phyloP scores from a whole-genome alignment of 2,329 filamentous ascomycete genomes.

The Hymenoscyphus fructigenus region DNA sequence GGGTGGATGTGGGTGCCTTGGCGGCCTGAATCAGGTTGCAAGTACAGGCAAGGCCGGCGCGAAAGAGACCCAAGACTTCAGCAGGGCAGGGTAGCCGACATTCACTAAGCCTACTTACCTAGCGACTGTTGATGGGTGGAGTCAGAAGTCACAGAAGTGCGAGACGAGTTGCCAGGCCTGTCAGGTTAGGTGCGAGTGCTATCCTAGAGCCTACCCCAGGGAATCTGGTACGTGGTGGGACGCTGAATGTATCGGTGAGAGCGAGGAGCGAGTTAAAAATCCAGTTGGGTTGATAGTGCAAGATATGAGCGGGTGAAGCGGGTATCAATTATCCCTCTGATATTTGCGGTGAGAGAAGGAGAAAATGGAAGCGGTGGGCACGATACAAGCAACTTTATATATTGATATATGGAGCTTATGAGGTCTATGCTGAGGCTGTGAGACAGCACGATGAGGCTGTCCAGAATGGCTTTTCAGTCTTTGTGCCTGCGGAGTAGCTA shows the following conservation, averaged over 20 bases:
- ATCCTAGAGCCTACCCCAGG: not conserved
- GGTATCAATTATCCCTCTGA: not conserved
- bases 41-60: not conserved
- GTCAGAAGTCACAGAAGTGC: not conserved
- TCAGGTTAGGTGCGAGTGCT: not conserved
- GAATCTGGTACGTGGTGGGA: not conserved
- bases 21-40: conserved; percentile 9
- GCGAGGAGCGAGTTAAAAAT: not conserved
- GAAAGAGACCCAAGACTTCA: not conserved
- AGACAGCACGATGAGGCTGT: not conserved
- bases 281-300: not conserved
- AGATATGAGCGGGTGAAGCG: not conserved
- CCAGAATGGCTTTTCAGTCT: not conserved
- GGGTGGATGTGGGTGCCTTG: conserved; percentile 9
- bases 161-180: not conserved
- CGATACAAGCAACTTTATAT: not conserved
- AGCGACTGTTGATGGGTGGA: not conserved
- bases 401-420: not conserved
- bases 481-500: not conserved
- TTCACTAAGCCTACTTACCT: not conserved
- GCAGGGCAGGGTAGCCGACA: not conserved
- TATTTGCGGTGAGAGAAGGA: not conserved
- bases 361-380: not conserved
- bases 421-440: not conserved
- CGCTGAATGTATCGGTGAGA: not conserved